A percentile compares a stretch with the other conserved stretches of the same genome.
phyloP scores from a whole-genome alignment of 495 filamentous ascomycete genomes.

The Pyronema domesticum region DNA sequence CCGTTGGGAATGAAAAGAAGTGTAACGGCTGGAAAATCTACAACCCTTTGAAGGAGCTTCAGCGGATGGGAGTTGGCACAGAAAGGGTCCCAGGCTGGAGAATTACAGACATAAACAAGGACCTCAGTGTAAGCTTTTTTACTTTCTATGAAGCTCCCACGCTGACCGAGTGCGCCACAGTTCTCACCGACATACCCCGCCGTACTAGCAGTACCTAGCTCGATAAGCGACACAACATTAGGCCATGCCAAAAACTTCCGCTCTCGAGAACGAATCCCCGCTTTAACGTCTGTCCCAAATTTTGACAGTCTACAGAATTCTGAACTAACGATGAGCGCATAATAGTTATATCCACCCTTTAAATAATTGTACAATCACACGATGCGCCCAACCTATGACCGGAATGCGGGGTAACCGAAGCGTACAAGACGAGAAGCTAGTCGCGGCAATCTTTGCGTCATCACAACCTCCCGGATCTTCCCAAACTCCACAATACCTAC shows the following conservation, averaged over 20 bases:
- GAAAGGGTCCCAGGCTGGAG: slow-evolving; percentile 52
- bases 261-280: slow-evolving; percentile 72
- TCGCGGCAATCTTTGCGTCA: slow-evolving; percentile 64
- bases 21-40: slow-evolving; percentile 81
- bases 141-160: background rate
- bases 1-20: slow-evolving; percentile 52
- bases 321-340: background rate
- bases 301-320: background rate
- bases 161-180: slow-evolving; percentile 29
- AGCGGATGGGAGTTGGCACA: slow-evolving; percentile 23
- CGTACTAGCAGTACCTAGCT: slow-evolving; percentile 61
- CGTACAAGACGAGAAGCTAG: slow-evolving; percentile 86
- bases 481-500: slow-evolving; percentile 18
- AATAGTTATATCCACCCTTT: slow-evolving; percentile 69
- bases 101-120: slow-evolving; percentile 72
- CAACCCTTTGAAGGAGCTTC: slow-evolving; percentile 38
- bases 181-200: slow-evolving; percentile 95
- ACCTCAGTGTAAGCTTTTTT: slow-evolving; percentile 43
- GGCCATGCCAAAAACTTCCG: slow-evolving; percentile 85
- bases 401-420: slow-evolving; percentile 77
- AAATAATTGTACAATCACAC: slow-evolving; percentile 91
- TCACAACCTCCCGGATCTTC: slow-evolving; percentile 26
- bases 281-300: slow-evolving; percentile 45
- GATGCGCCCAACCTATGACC: slow-evolving; percentile 82
- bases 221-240: slow-evolving; percentile 87